These are phyloP conservation scores for Fraxinus xanthoxyloides DNA, from an alignment of 305 asterid genomes.

Conservation along the genomic window DNA sequence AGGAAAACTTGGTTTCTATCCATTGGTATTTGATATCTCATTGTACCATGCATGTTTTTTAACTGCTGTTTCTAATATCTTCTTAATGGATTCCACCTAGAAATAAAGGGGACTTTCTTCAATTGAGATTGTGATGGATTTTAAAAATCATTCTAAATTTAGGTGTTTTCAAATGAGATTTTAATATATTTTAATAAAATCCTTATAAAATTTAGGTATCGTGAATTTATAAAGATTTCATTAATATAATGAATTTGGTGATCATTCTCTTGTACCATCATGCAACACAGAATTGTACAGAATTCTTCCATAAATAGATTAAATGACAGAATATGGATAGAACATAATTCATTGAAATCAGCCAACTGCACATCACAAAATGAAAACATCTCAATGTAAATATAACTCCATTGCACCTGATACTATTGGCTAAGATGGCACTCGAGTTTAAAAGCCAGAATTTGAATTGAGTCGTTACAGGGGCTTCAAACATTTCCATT, in stretches of 20 bases:
- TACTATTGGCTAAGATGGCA: background rate
- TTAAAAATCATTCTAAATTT: too few species aligned
- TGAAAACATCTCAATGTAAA: slow-evolving; percentile 14
- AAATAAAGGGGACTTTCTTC: too few species aligned
- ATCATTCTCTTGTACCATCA: too few species aligned
- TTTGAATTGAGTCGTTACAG: background rate
- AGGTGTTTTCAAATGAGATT: too few species aligned
- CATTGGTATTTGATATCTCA: background rate
- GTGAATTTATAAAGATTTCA: too few species aligned
- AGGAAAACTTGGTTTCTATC: background rate
- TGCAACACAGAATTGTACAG: too few species aligned
- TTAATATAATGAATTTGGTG: too few species aligned
- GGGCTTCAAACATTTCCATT: background rate
- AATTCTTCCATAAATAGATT: background rate
- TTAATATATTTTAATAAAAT: too few species aligned
- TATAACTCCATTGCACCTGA: background rate
- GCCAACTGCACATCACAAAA: slow-evolving; percentile 59
- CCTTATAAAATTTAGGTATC: too few species aligned
- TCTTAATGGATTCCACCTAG: too few species aligned
- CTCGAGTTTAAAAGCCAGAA: background rate
- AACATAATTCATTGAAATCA: slow-evolving; percentile 55
- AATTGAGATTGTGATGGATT: too few species aligned
- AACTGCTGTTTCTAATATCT: too few species aligned
- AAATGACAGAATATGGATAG: background rate
- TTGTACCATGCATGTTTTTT: background rate